Percentiles rank a stretch among this genome's conserved stretches.
Evolutionary conservation across 495 filamentous ascomycete genomes (phyloP).

Genomic region (Coniosporium apollinis): DNA sequence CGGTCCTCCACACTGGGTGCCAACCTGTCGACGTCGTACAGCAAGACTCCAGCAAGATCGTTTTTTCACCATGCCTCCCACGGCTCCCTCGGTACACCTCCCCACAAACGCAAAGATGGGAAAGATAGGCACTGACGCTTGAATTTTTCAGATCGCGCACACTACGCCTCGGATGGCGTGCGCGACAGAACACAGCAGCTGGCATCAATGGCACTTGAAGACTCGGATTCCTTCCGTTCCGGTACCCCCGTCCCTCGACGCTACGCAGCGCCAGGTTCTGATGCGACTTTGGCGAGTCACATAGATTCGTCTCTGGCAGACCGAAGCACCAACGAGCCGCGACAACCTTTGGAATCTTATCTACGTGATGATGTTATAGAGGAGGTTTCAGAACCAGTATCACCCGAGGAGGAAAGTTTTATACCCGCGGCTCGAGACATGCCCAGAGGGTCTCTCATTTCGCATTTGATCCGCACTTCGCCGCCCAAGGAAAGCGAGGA

Average conservation of each 20-base stretch:
- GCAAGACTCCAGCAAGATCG: conserved; percentile 48
- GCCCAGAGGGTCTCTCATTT: too few species aligned
- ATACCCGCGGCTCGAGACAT: too few species aligned
- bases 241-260: conserved; percentile 12
- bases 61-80: conserved; percentile 63
- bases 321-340: conserved; percentile 5
- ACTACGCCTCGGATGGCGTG: conserved; percentile 58
- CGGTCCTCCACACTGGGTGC: not conserved
- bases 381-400: conserved; percentile 45
- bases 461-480: too few species aligned
- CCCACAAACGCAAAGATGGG: conserved; percentile 11
- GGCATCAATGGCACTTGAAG: conserved; percentile 68
- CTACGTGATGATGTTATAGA: conserved; percentile 25
- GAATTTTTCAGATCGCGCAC: conserved; percentile 43
- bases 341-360: conserved; percentile 19
- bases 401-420: conserved; percentile 32
- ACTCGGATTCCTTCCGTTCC: conserved; percentile 27
- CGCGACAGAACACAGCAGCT: conserved; percentile 85
- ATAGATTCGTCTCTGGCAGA: conserved; percentile 9
- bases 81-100: conserved; percentile 39
- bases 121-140: conserved; percentile 8
- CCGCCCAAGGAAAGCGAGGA: too few species aligned
- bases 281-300: conserved; percentile 8
- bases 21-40: not conserved
- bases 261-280: conserved; percentile 9